Evolutionary conservation across 2,329 filamentous ascomycete species (phyloP).

Genomic region (Zymoseptoria pseudotritici): DNA sequence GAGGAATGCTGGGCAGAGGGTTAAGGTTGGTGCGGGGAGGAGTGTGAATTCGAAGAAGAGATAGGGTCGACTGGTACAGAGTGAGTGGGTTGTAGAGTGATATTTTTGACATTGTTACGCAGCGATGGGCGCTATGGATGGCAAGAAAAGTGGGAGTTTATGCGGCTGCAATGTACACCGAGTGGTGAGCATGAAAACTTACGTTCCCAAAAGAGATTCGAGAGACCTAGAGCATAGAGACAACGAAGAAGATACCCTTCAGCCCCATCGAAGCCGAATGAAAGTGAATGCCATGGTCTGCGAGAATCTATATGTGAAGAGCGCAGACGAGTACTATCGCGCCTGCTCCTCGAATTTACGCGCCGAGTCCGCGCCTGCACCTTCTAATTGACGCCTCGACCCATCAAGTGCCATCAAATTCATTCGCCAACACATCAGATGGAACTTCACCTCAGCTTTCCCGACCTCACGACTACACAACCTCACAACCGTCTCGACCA

Average conservation of each 20-base stretch:
- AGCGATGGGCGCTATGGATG: background rate
- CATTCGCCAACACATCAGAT: too few relatives aligned
- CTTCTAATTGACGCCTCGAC: too few relatives aligned
- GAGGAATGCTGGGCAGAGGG: slow-evolving; percentile 55
- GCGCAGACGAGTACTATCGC: too few relatives aligned
- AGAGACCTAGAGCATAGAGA: background rate
- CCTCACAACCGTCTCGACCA: background rate
- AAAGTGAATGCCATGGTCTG: too few relatives aligned
- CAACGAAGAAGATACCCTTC: background rate
- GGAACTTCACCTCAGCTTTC: background rate
- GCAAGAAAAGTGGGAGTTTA: background rate
- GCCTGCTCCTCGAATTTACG: too few relatives aligned
- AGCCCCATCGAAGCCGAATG: too few relatives aligned
- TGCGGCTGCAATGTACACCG: background rate
- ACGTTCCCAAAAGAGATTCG: too few relatives aligned
- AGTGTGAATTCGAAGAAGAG: slow-evolving; percentile 76
- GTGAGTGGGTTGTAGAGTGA: background rate
- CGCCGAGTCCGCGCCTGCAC: too few relatives aligned
- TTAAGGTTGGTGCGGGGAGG: slow-evolving; percentile 75
- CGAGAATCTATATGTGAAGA: too few relatives aligned
- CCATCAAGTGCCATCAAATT: background rate
- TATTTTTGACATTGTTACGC: background rate
- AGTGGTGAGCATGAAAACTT: background rate
- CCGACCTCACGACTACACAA: background rate
- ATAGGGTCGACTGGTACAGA: slow-evolving; percentile 3